phyloP scores from a whole-genome alignment of 805 yeast species.

The Saturnispora saitoi region DNA sequence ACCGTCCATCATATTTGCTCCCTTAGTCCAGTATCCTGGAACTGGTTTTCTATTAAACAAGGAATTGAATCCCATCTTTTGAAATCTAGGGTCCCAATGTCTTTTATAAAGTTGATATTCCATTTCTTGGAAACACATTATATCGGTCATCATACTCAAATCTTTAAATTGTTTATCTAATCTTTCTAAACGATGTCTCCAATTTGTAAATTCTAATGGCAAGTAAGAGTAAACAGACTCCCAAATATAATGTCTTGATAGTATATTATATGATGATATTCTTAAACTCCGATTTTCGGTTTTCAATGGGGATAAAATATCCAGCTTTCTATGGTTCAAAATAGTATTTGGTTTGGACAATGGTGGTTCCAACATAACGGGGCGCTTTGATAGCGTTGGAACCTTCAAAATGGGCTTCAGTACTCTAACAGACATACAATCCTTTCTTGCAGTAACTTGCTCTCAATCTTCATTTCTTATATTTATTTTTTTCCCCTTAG shows the following conservation, averaged over 20 bases:
- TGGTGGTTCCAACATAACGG: neutral
- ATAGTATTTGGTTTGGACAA: constrained; percentile 12
- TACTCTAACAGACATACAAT: constrained; percentile 2
- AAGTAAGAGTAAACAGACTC: constrained; percentile 45
- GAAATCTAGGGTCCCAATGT: constrained; percentile 20
- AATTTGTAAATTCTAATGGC: constrained; percentile 36
- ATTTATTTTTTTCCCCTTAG: no score
- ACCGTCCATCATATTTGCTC: constrained; percentile 46
- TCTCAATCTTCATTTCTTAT: neutral
- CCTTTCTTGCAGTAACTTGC: no score
- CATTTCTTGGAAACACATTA: constrained; percentile 44
- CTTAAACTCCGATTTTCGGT: constrained; percentile 16
- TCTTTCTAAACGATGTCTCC: constrained; percentile 41
- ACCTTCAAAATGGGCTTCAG: neutral
- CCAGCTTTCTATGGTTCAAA: constrained; percentile 16
- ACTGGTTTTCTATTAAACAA: constrained; percentile 40
- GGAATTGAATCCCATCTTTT: constrained; percentile 34
- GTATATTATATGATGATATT: constrained; percentile 28
- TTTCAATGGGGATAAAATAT: constrained; percentile 3
- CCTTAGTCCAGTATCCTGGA: constrained; percentile 45
- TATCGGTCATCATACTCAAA: constrained; percentile 33
- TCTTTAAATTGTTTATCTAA: constrained; percentile 33
- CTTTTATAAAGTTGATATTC: constrained; percentile 23
- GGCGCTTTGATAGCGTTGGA: neutral
- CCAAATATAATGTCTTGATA: constrained; percentile 47